A percentile compares a stretch with the other conserved stretches of the same genome.
Evolutionary conservation across 192 early-diverging fungal genomes (phyloP).

Genomic region (Backusella macrospora): DNA sequence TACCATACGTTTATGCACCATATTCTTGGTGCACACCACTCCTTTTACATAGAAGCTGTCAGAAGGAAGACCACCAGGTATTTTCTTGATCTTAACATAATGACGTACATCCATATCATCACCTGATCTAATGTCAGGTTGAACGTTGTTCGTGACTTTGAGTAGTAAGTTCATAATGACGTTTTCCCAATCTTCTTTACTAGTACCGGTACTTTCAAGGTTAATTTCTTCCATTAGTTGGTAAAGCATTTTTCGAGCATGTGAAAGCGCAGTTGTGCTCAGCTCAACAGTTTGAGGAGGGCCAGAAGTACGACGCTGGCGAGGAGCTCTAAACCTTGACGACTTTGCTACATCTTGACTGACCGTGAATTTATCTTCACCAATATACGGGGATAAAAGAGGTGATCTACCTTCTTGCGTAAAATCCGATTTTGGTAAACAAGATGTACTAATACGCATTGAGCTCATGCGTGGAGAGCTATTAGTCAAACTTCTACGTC

Average conservation of each 20-base stretch:
- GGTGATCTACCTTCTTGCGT: background rate
- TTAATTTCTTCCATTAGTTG: conserved; percentile 73
- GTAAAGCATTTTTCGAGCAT: conserved; percentile 68
- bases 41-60: conserved; percentile 89
- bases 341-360: conserved; percentile 26
- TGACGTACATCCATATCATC: conserved; percentile 88
- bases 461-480: conserved; percentile 14
- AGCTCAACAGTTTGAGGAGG: conserved; percentile 51
- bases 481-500: conserved; percentile 46
- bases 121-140: conserved; percentile 69
- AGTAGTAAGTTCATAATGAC: conserved; percentile 73
- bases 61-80: conserved; percentile 79
- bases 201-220: conserved; percentile 41
- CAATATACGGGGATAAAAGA: conserved; percentile 30
- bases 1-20: conserved; percentile 91
- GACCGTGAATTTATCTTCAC: conserved; percentile 24
- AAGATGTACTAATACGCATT: conserved; percentile 32
- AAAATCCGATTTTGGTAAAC: conserved; percentile 39
- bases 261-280: conserved; percentile 65
- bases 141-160: conserved; percentile 61
- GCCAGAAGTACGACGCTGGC: conserved; percentile 38
- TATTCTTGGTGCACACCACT: conserved; percentile 91
- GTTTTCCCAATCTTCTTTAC: conserved; percentile 63
- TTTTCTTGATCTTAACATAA: conserved; percentile 95
- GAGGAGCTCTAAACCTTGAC: conserved; percentile 27